Conservation (phyloP, 2,329 filamentous ascomycete genomes). For the Mycosphaerella sp. region DNA sequence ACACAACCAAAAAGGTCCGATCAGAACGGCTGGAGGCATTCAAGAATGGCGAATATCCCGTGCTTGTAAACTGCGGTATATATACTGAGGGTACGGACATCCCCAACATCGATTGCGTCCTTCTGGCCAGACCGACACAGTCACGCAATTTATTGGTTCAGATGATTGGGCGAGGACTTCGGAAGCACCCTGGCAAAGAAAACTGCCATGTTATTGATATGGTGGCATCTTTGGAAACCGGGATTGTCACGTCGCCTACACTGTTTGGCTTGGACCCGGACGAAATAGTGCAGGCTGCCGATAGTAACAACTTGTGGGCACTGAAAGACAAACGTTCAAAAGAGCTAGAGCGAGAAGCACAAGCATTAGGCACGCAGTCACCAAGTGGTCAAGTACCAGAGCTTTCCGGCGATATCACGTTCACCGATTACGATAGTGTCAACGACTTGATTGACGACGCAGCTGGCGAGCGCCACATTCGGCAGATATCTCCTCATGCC, state of each 20-base stretch:
- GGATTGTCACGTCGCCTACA: conserved; percentile 84
- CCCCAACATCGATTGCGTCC: conserved; percentile 89
- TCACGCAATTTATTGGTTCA: conserved; percentile 92
- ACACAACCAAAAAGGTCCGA: conserved; percentile 65
- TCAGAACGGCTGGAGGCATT: conserved; percentile 69
- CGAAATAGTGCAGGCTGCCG: conserved; percentile 64
- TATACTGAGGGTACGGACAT: conserved; percentile 98
- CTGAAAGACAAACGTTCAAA: conserved; percentile 45
- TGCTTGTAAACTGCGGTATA: conserved; percentile 89
- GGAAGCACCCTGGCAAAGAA: conserved; percentile 70
- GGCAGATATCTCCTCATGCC: conserved; percentile 64
- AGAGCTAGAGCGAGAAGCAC: conserved; percentile 39
- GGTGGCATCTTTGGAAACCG: conserved; percentile 76
- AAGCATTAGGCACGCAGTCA: conserved; percentile 9
- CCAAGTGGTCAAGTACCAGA: background rate
- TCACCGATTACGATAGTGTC: conserved; percentile 89
- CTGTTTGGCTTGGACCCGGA: conserved; percentile 86
- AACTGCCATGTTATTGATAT: conserved; percentile 96
- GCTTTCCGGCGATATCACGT: conserved; percentile 54
- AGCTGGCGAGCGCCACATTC: conserved; percentile 70
- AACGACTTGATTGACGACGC: conserved; percentile 82
- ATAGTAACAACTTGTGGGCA: conserved; percentile 55
- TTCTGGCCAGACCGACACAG: conserved; percentile 80
- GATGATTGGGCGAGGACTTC: conserved; percentile 95
- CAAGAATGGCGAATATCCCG: conserved; percentile 67